Evolutionary conservation across 1,284 basidiomycete species (phyloP).

Genomic region (Microbotryum lychnidis-dioicae): DNA sequence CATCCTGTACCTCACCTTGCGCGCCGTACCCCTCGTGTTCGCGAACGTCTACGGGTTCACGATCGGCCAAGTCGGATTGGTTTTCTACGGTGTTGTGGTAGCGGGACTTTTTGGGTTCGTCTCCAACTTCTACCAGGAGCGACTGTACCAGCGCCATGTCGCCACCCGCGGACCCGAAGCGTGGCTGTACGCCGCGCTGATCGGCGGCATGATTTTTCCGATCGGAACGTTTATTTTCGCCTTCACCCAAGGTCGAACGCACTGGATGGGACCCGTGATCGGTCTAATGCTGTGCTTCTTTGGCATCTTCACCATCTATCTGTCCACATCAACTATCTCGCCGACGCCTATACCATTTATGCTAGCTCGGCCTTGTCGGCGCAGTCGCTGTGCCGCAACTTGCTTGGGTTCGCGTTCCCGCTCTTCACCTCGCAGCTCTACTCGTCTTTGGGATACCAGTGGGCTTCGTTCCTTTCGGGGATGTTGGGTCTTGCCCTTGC

Average conservation of each 20-base stretch:
- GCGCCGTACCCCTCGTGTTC: conserved; percentile 27
- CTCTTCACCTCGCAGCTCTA: conserved; percentile 19
- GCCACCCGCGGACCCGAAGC: conserved; percentile 59
- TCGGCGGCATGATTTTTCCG: conserved; percentile 50
- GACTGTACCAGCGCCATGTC: conserved; percentile 40
- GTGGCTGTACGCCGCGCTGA: conserved; percentile 58
- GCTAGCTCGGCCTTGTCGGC: conserved; percentile 35
- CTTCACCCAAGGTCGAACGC: conserved; percentile 16
- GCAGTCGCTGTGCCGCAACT: conserved; percentile 26
- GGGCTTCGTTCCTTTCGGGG: conserved; percentile 23
- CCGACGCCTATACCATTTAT: conserved; percentile 36
- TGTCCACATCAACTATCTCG: conserved; percentile 32
- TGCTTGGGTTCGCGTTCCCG: conserved; percentile 19
- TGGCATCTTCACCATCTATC: conserved; percentile 35
- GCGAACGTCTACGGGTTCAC: conserved; percentile 25
- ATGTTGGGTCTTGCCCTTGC: conserved; percentile 14
- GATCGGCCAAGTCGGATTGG: conserved; percentile 21
- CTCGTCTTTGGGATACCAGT: background rate
- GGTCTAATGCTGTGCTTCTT: conserved; percentile 33
- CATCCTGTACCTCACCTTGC: conserved; percentile 2
- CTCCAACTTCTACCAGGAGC: conserved; percentile 43
- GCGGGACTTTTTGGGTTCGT: conserved; percentile 20
- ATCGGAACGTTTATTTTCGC: conserved; percentile 27
- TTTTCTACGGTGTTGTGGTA: conserved; percentile 21
- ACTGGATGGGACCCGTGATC: conserved; percentile 30